Conservation (phyloP, 2,329 filamentous ascomycete species). For the Colletotrichum magnum region DNA sequence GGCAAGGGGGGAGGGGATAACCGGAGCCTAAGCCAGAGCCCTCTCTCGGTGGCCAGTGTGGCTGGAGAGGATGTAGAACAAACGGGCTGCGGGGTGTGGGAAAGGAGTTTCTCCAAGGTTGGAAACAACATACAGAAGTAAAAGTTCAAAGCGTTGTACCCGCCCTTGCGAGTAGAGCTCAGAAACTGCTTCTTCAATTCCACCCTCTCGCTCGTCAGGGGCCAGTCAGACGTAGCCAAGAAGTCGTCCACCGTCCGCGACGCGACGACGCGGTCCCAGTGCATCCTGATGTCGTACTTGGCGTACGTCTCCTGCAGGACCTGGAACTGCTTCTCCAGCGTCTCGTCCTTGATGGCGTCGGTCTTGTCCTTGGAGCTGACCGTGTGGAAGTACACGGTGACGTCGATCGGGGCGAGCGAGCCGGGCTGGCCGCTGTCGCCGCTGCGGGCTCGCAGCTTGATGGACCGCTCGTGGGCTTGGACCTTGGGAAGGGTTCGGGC, state of each 20-base stretch:
- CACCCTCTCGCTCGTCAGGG: background rate
- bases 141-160: background rate
- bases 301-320: background rate
- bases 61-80: too few species aligned
- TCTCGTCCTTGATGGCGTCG: background rate
- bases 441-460: background rate
- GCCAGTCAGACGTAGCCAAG: background rate
- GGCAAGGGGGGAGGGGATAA: too few species aligned
- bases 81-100: too few species aligned
- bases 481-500: background rate
- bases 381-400: background rate
- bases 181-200: background rate
- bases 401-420: background rate
- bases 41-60: too few species aligned
- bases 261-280: constrained; percentile 38
- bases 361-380: background rate
- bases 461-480: background rate
- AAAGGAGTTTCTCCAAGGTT: background rate
- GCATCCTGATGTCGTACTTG: background rate
- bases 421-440: background rate
- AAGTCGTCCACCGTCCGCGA: constrained; percentile 34
- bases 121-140: background rate
- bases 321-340: background rate
- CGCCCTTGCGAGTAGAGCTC: background rate
- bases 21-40: too few species aligned